Conservation (phyloP, 148 eudicot species). For the Amaranthus cruentus region DNA sequence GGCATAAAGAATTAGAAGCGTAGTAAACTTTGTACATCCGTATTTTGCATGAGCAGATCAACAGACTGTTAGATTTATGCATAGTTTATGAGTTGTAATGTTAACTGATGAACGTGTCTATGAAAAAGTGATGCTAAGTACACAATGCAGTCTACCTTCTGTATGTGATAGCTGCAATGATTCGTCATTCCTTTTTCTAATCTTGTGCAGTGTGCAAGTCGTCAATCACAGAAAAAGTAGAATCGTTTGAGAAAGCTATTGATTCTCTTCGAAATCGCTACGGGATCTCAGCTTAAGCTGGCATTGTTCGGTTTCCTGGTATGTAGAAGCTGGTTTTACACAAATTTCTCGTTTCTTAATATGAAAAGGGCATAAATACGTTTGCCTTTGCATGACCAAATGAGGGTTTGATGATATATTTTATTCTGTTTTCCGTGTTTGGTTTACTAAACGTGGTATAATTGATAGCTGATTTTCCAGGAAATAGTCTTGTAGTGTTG, state of each 20-base stretch:
- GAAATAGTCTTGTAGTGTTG: neutral
- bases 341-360: neutral
- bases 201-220: conserved; percentile 57
- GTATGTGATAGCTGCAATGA: neutral
- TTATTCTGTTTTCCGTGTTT: neutral
- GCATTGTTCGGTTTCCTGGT: conserved; percentile 14
- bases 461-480: neutral
- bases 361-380: neutral
- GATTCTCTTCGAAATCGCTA: conserved; percentile 58
- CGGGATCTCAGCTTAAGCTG: conserved; percentile 38
- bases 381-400: neutral
- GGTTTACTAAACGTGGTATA: neutral
- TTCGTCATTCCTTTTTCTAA: neutral
- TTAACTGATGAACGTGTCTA: neutral
- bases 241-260: conserved; percentile 56
- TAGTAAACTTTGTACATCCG: neutral
- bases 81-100: neutral
- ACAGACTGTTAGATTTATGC: neutral
- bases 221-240: conserved; percentile 61
- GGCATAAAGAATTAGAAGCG: too few species aligned
- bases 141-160: neutral
- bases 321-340: conserved; percentile 5
- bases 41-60: neutral
- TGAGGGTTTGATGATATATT: neutral
- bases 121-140: neutral